Percentiles rank a stretch among this genome's conserved stretches.
phyloP scores from a whole-genome alignment of 2,329 filamentous ascomycete species.

The Monosporascus sp. region DNA sequence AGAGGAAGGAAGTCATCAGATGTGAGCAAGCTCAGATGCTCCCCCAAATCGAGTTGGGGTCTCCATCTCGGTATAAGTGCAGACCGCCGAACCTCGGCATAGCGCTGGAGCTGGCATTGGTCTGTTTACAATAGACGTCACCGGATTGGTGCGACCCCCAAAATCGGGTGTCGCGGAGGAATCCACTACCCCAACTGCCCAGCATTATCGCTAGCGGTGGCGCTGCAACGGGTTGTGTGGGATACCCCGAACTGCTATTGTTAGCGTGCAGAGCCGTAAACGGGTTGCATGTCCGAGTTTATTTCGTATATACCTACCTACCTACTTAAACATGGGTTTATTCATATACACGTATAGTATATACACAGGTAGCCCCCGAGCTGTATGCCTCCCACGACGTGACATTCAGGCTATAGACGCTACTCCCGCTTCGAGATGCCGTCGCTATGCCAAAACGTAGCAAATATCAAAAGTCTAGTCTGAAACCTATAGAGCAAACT shows the following conservation, averaged over 20 bases:
- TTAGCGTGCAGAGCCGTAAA: no score
- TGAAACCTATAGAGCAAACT: not conserved
- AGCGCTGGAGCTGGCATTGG: not conserved
- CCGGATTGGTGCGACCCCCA: not conserved
- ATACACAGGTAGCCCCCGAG: no score
- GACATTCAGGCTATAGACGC: no score
- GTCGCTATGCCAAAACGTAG: not conserved
- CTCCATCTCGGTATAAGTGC: no score
- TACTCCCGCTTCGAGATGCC: not conserved
- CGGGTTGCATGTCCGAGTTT: no score
- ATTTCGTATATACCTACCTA: no score
- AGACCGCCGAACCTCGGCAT: slow-evolving; percentile 4
- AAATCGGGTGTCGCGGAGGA: not conserved
- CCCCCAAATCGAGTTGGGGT: no score
- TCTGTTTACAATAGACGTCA: not conserved
- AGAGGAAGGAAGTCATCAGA: not conserved
- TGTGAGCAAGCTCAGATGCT: no score
- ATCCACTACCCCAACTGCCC: not conserved
- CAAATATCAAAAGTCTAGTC: not conserved
- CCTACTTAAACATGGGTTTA: no score
- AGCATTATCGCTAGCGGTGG: not conserved
- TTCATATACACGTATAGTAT: no score
- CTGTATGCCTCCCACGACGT: no score
- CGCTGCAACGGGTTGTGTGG: not conserved
- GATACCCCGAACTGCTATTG: no score